phyloP scores from a whole-genome alignment of 2,329 filamentous ascomycete species.

The Atkinsonella texensis region DNA sequence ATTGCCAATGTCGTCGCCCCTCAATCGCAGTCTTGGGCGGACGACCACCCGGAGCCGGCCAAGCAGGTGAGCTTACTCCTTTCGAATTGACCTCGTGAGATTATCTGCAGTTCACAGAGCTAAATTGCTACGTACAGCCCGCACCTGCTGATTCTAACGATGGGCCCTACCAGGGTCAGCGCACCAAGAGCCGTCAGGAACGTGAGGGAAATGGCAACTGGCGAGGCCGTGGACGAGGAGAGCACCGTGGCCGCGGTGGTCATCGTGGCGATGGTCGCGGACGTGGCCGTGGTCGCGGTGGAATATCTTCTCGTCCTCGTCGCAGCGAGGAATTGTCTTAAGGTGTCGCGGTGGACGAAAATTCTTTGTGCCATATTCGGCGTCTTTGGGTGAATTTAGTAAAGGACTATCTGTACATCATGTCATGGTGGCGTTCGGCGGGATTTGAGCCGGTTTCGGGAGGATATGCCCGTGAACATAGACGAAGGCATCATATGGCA shows the following conservation, averaged over 20 bases:
- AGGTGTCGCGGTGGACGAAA: background rate
- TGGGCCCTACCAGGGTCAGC: slow-evolving; percentile 62
- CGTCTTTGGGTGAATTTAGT: background rate
- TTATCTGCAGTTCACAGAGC: background rate
- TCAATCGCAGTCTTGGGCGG: slow-evolving; percentile 64
- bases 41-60: slow-evolving; percentile 54
- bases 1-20: slow-evolving; percentile 28
- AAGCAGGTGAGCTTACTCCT: slow-evolving; percentile 27
- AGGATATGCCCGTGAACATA: slow-evolving; percentile 11
- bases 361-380: slow-evolving; percentile 1
- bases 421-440: slow-evolving; percentile 27
- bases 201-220: slow-evolving; percentile 33
- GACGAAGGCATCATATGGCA: background rate
- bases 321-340: slow-evolving; percentile 25
- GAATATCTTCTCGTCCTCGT: slow-evolving; percentile 22
- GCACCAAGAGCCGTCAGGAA: slow-evolving; percentile 43
- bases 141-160: slow-evolving; percentile 37
- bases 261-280: slow-evolving; percentile 35
- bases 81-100: background rate
- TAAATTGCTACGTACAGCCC: slow-evolving; percentile 19
- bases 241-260: slow-evolving; percentile 39
- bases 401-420: slow-evolving; percentile 23
- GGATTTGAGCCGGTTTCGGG: slow-evolving; percentile 14
- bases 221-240: slow-evolving; percentile 34
- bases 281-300: slow-evolving; percentile 27